Conservation (phyloP, 1,139 yeast species). For the Sporopachydermia cereana region DNA sequence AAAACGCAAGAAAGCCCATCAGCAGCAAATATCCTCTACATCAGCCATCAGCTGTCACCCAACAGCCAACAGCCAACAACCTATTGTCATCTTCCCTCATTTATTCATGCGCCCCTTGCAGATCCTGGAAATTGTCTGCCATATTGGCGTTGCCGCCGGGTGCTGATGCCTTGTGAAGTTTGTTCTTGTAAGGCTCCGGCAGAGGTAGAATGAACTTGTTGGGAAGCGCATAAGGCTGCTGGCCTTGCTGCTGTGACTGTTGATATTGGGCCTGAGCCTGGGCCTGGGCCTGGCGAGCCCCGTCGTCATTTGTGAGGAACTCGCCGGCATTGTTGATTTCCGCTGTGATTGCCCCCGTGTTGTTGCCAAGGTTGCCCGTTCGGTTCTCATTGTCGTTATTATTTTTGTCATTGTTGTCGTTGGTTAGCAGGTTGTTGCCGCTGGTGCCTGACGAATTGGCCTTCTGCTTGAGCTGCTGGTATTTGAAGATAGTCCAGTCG, state of each 20-base stretch:
- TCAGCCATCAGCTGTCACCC: too few relatives aligned
- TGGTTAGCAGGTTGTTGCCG: not conserved
- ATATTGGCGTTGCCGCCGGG: not conserved
- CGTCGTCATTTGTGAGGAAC: too few relatives aligned
- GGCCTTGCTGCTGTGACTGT: constrained; percentile 6
- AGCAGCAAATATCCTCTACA: too few relatives aligned
- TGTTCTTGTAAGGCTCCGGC: not conserved
- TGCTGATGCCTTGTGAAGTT: not conserved
- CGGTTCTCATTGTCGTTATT: not conserved
- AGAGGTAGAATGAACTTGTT: constrained; percentile 3
- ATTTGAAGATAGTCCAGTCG: constrained; percentile 93
- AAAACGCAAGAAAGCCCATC: too few relatives aligned
- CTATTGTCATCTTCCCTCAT: too few relatives aligned
- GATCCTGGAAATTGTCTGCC: too few relatives aligned
- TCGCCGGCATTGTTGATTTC: too few relatives aligned
- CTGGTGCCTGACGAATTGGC: constrained; percentile 1
- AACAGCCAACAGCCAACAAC: too few relatives aligned
- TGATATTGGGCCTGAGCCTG: constrained; percentile 5
- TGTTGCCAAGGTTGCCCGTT: too few relatives aligned
- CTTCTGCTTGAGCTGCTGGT: constrained; percentile 48
- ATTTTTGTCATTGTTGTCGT: not conserved
- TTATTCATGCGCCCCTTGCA: too few relatives aligned
- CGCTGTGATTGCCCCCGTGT: constrained; percentile 6
- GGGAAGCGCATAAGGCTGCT: too few relatives aligned
- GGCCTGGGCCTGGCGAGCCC: not conserved